Evolutionary conservation across 2,329 filamentous ascomycete genomes (phyloP).

Genomic region (Colletotrichum salicis): DNA sequence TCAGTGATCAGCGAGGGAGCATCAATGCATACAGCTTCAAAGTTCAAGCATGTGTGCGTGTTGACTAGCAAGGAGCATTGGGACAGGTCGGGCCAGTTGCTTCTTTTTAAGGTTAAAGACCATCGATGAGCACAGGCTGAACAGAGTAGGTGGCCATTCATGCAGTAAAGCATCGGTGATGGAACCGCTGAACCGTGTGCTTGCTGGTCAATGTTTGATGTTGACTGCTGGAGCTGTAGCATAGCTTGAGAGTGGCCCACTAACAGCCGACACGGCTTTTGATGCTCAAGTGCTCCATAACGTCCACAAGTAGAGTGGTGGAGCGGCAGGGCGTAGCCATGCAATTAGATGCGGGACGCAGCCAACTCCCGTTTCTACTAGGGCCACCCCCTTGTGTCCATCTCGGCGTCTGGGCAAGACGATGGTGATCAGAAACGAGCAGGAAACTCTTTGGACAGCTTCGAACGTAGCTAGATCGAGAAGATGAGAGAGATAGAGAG

Average conservation of each 20-base stretch:
- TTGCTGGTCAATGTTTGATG: conserved; percentile 15
- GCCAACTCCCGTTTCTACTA: conserved; percentile 11
- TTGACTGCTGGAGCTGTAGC: too few relatives aligned
- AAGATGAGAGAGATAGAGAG: not conserved
- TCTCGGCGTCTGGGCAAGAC: not conserved
- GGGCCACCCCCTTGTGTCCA: not conserved
- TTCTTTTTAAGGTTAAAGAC: conserved; percentile 11
- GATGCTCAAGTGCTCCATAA: not conserved
- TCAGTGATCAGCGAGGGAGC: not conserved
- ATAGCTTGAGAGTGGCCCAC: conserved; percentile 1
- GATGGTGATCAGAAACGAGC: not conserved
- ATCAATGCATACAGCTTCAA: not conserved
- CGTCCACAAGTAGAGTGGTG: conserved; percentile 6
- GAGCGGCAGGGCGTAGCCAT: conserved; percentile 8
- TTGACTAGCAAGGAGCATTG: not conserved
- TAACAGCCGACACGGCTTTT: not conserved
- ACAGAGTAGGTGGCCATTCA: not conserved
- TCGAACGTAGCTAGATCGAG: not conserved
- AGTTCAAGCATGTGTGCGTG: not conserved
- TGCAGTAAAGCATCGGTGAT: not conserved
- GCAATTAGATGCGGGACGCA: conserved; percentile 21
- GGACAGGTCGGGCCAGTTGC: not conserved
- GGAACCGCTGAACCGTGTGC: conserved; percentile 31
- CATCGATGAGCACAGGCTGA: not conserved
- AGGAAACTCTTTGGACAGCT: not conserved